Evolutionary conservation across 768 basidiomycete species (phyloP).

Genomic region (Kwoniella sp.): DNA sequence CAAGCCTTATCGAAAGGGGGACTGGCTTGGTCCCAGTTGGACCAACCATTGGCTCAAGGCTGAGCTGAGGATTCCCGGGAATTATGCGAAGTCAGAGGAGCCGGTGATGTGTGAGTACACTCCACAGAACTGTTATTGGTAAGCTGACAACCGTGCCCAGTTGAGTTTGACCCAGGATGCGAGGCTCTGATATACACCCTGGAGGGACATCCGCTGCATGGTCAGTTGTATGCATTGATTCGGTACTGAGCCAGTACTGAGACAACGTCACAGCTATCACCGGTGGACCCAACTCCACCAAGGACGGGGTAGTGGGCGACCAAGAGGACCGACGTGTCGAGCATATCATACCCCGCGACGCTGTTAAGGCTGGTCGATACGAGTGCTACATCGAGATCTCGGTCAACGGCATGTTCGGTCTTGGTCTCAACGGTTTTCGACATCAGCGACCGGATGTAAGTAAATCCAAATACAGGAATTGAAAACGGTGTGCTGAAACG

Average conservation of each 20-base stretch:
- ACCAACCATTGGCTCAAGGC: conserved; percentile 97
- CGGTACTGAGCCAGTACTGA: no score
- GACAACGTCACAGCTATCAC: conserved; percentile 19
- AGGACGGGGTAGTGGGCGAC: conserved; percentile 5
- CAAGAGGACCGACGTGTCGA: conserved; percentile 77
- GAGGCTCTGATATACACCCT: conserved; percentile 85
- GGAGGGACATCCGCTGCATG: conserved; percentile 76
- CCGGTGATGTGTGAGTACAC: conserved; percentile 67
- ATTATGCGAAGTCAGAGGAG: conserved; percentile 70
- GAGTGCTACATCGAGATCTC: conserved; percentile 35
- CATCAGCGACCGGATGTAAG: conserved; percentile 48
- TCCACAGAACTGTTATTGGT: no score
- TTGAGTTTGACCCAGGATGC: conserved; percentile 89
- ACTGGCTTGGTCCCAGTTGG: conserved; percentile 90
- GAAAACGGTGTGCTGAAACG: no score
- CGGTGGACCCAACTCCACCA: conserved; percentile 22
- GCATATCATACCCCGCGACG: conserved; percentile 75
- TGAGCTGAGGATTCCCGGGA: conserved; percentile 70
- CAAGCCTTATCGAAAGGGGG: conserved; percentile 74
- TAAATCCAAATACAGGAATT: not conserved
- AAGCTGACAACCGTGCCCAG: conserved; percentile 8
- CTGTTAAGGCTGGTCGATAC: conserved; percentile 62
- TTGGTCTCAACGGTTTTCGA: conserved; percentile 56
- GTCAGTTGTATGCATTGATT: conserved; percentile 46
- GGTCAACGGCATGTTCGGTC: conserved; percentile 88